A percentile compares a stretch with the other conserved stretches of the same genome.
These are phyloP conservation scores for Auxenochlorella pyrenoidosa DNA, from an alignment of 139 green algal genomes.

Conservation along the genomic window DNA sequence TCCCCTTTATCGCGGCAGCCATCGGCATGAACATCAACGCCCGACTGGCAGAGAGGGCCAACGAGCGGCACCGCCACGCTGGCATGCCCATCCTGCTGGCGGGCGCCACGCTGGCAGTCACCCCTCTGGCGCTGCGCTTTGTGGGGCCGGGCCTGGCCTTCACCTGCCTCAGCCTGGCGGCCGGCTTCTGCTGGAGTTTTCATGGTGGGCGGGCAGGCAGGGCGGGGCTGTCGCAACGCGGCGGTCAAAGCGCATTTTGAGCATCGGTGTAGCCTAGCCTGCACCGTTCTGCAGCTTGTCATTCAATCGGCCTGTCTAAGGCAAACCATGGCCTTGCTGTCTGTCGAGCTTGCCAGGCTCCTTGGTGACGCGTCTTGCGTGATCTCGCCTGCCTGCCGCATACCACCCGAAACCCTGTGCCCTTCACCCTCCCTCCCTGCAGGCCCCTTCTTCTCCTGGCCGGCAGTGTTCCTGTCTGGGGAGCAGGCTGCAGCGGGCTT, in stretches of 20 bases:
- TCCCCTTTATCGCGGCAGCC: slow-evolving; percentile 42
- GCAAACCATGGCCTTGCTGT: neutral
- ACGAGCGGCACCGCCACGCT: slow-evolving; percentile 41
- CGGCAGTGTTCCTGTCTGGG: slow-evolving; percentile 55
- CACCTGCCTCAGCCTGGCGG: slow-evolving; percentile 32
- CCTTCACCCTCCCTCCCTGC: neutral
- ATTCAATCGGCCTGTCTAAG: no score
- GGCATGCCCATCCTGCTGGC: slow-evolving; percentile 37
- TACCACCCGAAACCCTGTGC: neutral
- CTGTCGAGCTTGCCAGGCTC: neutral
- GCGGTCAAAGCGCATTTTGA: no score
- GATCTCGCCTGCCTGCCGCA: neutral
- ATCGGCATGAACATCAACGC: slow-evolving; percentile 38
- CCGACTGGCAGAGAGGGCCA: slow-evolving; percentile 26
- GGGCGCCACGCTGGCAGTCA: neutral
- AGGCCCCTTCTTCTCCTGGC: slow-evolving; percentile 53
- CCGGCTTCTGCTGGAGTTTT: slow-evolving; percentile 42
- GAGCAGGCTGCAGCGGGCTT: slow-evolving; percentile 39
- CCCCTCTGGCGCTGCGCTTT: slow-evolving; percentile 12
- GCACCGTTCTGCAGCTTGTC: neutral
- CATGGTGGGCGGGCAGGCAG: slow-evolving; percentile 37
- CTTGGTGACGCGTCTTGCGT: no score
- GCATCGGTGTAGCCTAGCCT: neutral
- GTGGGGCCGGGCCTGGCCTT: slow-evolving; percentile 25
- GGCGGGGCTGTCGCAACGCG: no score